Percentiles rank a stretch among this genome's conserved stretches.
Conservation (phyloP, 768 basidiomycete genomes). For the Tylopilus intermedius region DNA sequence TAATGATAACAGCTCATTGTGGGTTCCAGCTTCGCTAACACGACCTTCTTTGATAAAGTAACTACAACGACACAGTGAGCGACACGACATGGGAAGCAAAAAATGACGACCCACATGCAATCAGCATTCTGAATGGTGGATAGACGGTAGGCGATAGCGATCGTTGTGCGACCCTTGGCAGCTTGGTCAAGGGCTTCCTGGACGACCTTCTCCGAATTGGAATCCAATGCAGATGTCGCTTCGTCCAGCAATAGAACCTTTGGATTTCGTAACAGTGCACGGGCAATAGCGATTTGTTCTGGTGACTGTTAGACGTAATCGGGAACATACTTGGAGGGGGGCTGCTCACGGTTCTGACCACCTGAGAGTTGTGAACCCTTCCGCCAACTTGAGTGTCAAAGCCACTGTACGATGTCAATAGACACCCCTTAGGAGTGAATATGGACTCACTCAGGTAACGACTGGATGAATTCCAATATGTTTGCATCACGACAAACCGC, state of each 20-base stretch:
- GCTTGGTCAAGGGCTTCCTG: slow-evolving; percentile 92
- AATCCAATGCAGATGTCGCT: slow-evolving; percentile 88
- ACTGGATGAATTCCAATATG: slow-evolving; percentile 83
- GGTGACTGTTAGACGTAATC: not conserved
- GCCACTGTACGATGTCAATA: slow-evolving; percentile 43
- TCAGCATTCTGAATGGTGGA: slow-evolving; percentile 91
- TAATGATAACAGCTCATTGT: slow-evolving; percentile 69
- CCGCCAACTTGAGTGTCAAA: slow-evolving; percentile 91
- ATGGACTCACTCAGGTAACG: slow-evolving; percentile 65
- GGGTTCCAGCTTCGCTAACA: slow-evolving; percentile 82
- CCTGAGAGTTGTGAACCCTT: slow-evolving; percentile 88
- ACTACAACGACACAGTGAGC: slow-evolving; percentile 32
- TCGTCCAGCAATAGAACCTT: slow-evolving; percentile 88
- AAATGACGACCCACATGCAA: slow-evolving; percentile 58
- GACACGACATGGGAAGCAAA: not conserved
- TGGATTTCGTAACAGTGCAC: slow-evolving; percentile 70
- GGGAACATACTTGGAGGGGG: not conserved
- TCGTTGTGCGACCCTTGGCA: slow-evolving; percentile 86
- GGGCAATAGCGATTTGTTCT: slow-evolving; percentile 44
- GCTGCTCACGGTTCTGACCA: slow-evolving; percentile 71
- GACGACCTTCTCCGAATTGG: slow-evolving; percentile 89
- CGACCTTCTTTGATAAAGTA: slow-evolving; percentile 87
- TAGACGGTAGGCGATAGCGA: slow-evolving; percentile 91
- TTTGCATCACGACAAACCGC: slow-evolving; percentile 83
- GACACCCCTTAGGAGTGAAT: not conserved